Base-by-base conservation (phyloP, 257 asterid genomes). In the Rhazya stricta region DNA sequence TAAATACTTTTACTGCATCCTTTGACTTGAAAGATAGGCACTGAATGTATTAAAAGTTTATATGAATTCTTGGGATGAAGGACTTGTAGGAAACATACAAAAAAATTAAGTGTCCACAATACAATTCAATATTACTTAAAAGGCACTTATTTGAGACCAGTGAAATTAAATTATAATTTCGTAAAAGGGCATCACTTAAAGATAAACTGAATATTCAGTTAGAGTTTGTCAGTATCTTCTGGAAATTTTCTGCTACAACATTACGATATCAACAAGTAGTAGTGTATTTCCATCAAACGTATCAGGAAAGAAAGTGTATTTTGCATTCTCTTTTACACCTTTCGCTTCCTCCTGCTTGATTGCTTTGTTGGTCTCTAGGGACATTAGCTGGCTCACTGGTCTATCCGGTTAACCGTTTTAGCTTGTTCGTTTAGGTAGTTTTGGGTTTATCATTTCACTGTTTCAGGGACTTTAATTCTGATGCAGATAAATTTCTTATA, bases 401-500 rank as follows among this genome's bases (percentile, higher is more conserved):
- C 29, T 15, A 3, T 34, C 60, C 13, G 23, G n/a, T 51, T 18
- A 19, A 51, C 1, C 27, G 21, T 21, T 51, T 51, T 18, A 51
- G 27, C 58, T 51, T 21, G 27, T 3, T 19, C 58, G 21, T 51
- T 51, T 51, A 51, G 5, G 4, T 51, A 0, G 19, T 51, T 19
- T 19, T 51, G 7, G 58, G 19, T 2, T 32, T 8, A 9, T 76
- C 51, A 6, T 57, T 63, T 34, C 25, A 18, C 27, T 4, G 0
- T 34, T 63, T 16, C 43, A 36, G 6, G 67, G 9, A 30, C 23
- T 32, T 61, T 32, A 30, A 6, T 30, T n/a, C 36, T 76, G 32
- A 37, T 67, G 46, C 53, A 25, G 39, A 43, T 54, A 12, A 2
- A 8, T 57, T 57, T 79, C 69, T 66, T 62, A 63, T 68, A 70